Conservation (phyloP, 441 rosid species). For the Eruca vesicaria region DNA sequence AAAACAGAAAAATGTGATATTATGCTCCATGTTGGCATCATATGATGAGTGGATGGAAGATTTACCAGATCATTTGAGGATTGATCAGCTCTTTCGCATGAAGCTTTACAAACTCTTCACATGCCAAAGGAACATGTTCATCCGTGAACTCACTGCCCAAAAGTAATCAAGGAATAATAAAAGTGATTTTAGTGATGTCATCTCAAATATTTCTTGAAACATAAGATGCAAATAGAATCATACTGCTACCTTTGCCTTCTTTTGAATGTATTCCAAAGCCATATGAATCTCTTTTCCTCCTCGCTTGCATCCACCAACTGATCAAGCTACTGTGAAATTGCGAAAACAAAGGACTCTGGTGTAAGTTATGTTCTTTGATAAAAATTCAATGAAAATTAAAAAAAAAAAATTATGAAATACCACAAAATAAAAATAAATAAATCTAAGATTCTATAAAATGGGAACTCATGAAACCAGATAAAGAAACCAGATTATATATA, state of each 20-base stretch:
- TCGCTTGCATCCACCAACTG: conserved; percentile 65
- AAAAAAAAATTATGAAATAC: conserved; percentile 9
- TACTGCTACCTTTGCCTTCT: conserved; percentile 73
- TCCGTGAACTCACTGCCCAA: conserved; percentile 72
- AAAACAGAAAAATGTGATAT: not conserved
- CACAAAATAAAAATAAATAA: not conserved
- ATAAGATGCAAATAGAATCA: too few relatives aligned
- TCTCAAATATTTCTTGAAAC: not conserved
- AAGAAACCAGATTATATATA: conserved; percentile 29
- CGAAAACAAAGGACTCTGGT: not conserved
- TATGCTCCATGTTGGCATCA: not conserved
- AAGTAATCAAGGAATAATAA: not conserved
- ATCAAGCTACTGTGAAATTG: conserved; percentile 60
- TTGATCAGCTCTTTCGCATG: conserved; percentile 7
- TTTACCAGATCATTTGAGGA: not conserved
- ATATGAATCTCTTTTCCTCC: conserved; percentile 84
- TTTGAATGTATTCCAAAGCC: conserved; percentile 88
- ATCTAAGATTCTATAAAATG: conserved; percentile 38
- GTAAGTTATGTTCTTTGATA: not conserved
- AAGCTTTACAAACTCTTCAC: conserved; percentile 69
- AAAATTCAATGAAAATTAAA: not conserved
- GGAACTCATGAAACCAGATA: conserved; percentile 58
- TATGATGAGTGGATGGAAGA: conserved; percentile 11
- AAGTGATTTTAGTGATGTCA: not conserved
- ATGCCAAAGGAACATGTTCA: conserved; percentile 87